These are phyloP conservation scores for Smittium culicis DNA, from an alignment of 371 early-diverging fungal species.

Conservation along the genomic window DNA sequence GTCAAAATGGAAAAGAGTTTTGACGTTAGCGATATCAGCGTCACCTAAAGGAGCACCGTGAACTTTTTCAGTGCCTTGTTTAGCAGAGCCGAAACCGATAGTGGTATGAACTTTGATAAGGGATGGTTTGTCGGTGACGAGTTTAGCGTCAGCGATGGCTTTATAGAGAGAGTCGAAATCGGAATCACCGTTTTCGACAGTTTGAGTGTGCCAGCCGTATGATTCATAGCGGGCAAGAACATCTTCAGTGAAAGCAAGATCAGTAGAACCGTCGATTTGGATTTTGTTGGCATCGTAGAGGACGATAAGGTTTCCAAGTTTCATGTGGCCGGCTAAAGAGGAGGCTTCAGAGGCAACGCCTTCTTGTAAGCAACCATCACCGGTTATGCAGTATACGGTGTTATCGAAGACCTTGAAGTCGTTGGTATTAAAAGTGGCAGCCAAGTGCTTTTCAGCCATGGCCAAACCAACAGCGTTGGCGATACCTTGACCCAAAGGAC, in stretches of 20 bases:
- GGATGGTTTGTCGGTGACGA: constrained; percentile 72
- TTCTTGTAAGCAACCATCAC: constrained; percentile 99
- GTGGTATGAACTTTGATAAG: constrained; percentile 75
- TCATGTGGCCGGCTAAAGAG: constrained; percentile 93
- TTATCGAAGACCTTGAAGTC: constrained; percentile 71
- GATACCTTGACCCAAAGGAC: constrained; percentile 98
- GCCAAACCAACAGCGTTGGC: constrained; percentile 96
- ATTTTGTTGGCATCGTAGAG: constrained; percentile 97
- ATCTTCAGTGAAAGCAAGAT: constrained; percentile 89
- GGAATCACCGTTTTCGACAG: constrained; percentile 70
- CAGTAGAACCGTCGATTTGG: constrained; percentile 88
- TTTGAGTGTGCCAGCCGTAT: constrained; percentile 85
- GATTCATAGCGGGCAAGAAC: constrained; percentile 77
- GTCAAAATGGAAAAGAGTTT: constrained; percentile 73
- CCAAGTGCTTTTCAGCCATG: constrained; percentile 74
- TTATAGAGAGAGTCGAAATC: constrained; percentile 54
- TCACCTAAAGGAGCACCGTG: constrained; percentile 85
- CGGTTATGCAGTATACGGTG: constrained; percentile 76
- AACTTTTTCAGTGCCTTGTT: constrained; percentile 78
- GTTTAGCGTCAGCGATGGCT: constrained; percentile 68
- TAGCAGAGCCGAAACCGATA: constrained; percentile 71
- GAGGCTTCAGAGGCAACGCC: constrained; percentile 96
- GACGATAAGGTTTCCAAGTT: constrained; percentile 89
- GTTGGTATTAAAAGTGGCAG: constrained; percentile 80
- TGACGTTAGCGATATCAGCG: constrained; percentile 77